Evolutionary conservation across 73 alveolate genomes (phyloP).

Genomic region (Diophrys appendiculata): DNA sequence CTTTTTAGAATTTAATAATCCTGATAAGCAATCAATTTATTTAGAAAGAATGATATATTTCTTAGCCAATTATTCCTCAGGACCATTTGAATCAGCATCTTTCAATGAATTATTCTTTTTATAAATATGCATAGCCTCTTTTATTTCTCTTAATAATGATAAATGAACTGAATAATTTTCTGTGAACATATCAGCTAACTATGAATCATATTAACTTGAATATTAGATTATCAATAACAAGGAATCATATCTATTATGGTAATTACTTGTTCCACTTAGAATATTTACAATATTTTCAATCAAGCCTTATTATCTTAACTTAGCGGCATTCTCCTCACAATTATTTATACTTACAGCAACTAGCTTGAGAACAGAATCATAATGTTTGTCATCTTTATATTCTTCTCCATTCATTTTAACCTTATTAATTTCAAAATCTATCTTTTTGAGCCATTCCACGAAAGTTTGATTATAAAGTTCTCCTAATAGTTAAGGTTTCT

Average conservation of each 20-base stretch:
- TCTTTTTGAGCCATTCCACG: constrained; percentile 37
- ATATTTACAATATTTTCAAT: neutral
- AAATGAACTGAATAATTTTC: constrained; percentile 25
- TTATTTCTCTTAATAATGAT: constrained; percentile 25
- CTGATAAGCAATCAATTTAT: constrained; percentile 51
- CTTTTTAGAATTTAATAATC: constrained; percentile 29
- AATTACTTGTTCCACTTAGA: neutral
- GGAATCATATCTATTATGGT: constrained; percentile 35
- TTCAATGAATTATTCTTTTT: constrained; percentile 37
- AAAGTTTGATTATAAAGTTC: constrained; percentile 37
- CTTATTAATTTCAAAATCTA: constrained; percentile 25
- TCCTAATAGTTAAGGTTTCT: constrained; percentile 9
- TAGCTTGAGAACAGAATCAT: constrained; percentile 36
- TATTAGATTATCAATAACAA: constrained; percentile 54
- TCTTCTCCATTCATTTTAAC: constrained; percentile 14
- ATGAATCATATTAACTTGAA: constrained; percentile 8
- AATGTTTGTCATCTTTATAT: constrained; percentile 38
- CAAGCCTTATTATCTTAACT: constrained; percentile 6
- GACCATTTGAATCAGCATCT: constrained; percentile 34
- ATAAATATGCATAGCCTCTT: constrained; percentile 43
- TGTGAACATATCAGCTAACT: constrained; percentile 41
- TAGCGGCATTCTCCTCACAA: constrained; percentile 29
- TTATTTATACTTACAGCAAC: constrained; percentile 35
- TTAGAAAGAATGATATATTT: constrained; percentile 53
- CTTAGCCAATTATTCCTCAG: constrained; percentile 20